Evolutionary conservation across 2,329 filamentous ascomycete species (phyloP).

Genomic region (Aspergillus sclerotialis): DNA sequence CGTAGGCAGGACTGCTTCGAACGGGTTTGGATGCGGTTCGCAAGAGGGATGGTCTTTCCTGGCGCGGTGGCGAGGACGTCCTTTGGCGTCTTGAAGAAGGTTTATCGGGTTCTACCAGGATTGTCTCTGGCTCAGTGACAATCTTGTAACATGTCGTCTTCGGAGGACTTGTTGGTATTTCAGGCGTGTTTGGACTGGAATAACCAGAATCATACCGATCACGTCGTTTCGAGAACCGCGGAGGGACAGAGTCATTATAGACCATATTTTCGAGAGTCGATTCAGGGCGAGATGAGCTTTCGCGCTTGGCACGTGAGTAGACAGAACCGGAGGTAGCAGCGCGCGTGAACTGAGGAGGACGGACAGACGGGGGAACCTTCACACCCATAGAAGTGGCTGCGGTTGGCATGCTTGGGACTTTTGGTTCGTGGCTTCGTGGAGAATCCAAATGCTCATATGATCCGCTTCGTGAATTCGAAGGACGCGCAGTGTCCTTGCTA

Average conservation of each 20-base stretch:
- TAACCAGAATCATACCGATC: slow-evolving; percentile 39
- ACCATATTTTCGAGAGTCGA: slow-evolving; percentile 21
- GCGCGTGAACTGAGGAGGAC: slow-evolving; percentile 24
- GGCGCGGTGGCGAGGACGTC: slow-evolving; percentile 21
- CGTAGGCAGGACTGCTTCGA: slow-evolving; percentile 22
- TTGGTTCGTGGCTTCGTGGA: slow-evolving; percentile 15
- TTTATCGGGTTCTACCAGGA: slow-evolving; percentile 20
- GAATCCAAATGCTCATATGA: slow-evolving; percentile 25
- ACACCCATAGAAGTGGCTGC: slow-evolving; percentile 25
- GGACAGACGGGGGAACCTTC: slow-evolving; percentile 20
- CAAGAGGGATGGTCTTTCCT: slow-evolving; percentile 13
- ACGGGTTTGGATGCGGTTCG: slow-evolving; percentile 16
- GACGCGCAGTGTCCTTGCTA: slow-evolving; percentile 14
- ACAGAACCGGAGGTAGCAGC: slow-evolving; percentile 22
- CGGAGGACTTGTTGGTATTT: slow-evolving; percentile 28
- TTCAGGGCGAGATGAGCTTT: slow-evolving; percentile 19
- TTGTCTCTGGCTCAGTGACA: slow-evolving; percentile 19
- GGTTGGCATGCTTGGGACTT: slow-evolving; percentile 30
- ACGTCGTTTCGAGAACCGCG: slow-evolving; percentile 31
- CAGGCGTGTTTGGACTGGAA: slow-evolving; percentile 38
- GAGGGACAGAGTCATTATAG: slow-evolving; percentile 16
- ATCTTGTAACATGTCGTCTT: slow-evolving; percentile 30
- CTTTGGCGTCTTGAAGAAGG: slow-evolving; percentile 18
- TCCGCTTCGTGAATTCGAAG: slow-evolving; percentile 23
- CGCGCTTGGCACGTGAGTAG: slow-evolving; percentile 22